phyloP scores from a whole-genome alignment of 257 asterid species.

The Echites panduratus region DNA sequence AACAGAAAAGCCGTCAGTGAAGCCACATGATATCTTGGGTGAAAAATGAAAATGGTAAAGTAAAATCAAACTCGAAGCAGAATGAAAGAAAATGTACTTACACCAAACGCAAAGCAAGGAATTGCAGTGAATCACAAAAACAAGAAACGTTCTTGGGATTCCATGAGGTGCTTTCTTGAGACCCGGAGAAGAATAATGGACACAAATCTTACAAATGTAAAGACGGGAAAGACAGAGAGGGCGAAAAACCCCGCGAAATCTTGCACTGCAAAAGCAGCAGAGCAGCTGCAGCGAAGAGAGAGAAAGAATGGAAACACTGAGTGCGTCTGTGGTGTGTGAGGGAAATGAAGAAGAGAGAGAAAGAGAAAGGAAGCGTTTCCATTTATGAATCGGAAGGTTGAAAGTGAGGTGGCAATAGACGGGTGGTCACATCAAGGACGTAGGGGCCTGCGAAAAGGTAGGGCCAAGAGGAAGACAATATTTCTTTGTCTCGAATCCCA shows the following conservation, averaged over 20 bases:
- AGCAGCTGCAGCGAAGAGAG: slow-evolving; percentile 5
- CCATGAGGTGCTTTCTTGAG: slow-evolving; percentile 31
- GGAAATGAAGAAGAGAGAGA: neutral
- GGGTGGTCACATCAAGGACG: slow-evolving; percentile 18
- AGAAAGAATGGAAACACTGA: neutral
- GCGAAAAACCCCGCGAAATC: slow-evolving; percentile 51
- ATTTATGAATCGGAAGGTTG: slow-evolving; percentile 37
- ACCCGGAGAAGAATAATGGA: slow-evolving; percentile 30
- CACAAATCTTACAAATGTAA: slow-evolving; percentile 15
- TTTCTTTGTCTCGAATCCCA: slow-evolving; percentile 34
- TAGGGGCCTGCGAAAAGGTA: slow-evolving; percentile 13
- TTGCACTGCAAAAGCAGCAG: neutral
- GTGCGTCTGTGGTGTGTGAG: neutral
- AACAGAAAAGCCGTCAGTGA: neutral
- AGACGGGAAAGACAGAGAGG: slow-evolving; percentile 11
- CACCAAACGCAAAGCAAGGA: slow-evolving; percentile 60
- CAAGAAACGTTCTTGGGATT: slow-evolving; percentile 42
- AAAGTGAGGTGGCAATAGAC: slow-evolving; percentile 22
- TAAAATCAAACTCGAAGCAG: slow-evolving; percentile 1
- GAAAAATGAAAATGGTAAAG: slow-evolving; percentile 8
- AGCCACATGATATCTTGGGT: neutral
- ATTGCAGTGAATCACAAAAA: slow-evolving; percentile 38
- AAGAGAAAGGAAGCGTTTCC: slow-evolving; percentile 20
- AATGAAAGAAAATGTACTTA: slow-evolving; percentile 34
- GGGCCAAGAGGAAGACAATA: slow-evolving; percentile 16